phyloP scores from a whole-genome alignment of 1,284 basidiomycete genomes.

The Farysia itapuensis region DNA sequence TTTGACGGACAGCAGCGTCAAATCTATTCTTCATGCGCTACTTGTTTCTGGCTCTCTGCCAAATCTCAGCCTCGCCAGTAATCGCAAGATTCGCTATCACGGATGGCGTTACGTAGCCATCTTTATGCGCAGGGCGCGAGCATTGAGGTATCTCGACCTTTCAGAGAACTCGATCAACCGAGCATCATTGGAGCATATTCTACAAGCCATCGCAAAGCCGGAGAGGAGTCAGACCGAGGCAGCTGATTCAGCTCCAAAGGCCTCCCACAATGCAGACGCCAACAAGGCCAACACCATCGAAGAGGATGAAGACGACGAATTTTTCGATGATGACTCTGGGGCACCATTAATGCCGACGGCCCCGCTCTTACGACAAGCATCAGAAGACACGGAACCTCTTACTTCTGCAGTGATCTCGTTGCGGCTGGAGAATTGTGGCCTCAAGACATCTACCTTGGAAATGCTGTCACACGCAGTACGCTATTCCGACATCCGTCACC shows the following conservation, averaged over 20 bases:
- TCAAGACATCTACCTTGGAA: constrained; percentile 46
- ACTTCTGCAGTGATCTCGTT: constrained; percentile 45
- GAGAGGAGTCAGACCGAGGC: constrained; percentile 8
- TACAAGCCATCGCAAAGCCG: constrained; percentile 64
- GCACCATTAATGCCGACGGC: constrained; percentile 51
- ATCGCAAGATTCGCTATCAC: constrained; percentile 74
- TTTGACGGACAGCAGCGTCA: constrained; percentile 67
- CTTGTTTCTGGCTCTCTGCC: constrained; percentile 80
- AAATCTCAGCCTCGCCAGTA: constrained; percentile 82
- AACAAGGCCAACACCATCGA: constrained; percentile 4
- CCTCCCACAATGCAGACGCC: neutral
- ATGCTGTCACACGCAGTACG: constrained; percentile 49
- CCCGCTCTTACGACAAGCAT: constrained; percentile 37
- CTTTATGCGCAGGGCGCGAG: constrained; percentile 74
- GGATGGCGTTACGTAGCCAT: constrained; percentile 81
- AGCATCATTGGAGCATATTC: constrained; percentile 71
- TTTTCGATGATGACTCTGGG: constrained; percentile 46
- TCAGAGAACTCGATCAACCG: constrained; percentile 85
- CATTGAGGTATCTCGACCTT: constrained; percentile 80
- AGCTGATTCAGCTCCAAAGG: neutral
- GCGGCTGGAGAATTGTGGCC: constrained; percentile 51
- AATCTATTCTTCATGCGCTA: constrained; percentile 85
- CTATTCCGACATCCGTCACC: constrained; percentile 48
- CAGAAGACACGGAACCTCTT: constrained; percentile 24
- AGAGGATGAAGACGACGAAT: constrained; percentile 30